Conservation (phyloP, 495 filamentous ascomycete genomes). For the Oleoguttula mirabilis region DNA sequence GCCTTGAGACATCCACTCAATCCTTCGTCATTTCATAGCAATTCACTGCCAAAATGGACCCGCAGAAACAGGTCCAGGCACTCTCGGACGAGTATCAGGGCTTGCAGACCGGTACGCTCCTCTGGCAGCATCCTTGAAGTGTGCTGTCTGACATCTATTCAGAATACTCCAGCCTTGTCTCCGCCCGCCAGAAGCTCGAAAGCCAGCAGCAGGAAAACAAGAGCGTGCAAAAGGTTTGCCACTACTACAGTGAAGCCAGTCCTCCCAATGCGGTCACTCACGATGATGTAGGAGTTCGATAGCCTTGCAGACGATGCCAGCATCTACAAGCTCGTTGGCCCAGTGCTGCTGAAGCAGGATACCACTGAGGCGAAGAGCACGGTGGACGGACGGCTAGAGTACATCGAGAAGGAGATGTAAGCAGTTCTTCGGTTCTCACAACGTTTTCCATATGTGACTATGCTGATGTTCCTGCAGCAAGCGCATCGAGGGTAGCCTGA, state of each 20-base stretch:
- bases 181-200: constrained; percentile 84
- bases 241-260: background rate
- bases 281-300: constrained; percentile 56
- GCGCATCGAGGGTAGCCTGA: constrained; percentile 70
- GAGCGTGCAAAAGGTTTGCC: constrained; percentile 62
- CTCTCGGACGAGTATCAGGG: constrained; percentile 81
- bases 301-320: constrained; percentile 64
- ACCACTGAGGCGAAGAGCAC: constrained; percentile 75
- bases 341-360: constrained; percentile 89
- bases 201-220: constrained; percentile 87
- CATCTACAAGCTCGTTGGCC: constrained; percentile 92
- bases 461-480: constrained; percentile 42
- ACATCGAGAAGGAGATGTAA: constrained; percentile 90
- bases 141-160: too few relatives aligned
- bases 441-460: background rate
- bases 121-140: background rate
- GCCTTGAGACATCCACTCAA: too few relatives aligned
- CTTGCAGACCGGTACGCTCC: constrained; percentile 59
- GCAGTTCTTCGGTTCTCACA: constrained; percentile 15
- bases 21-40: too few relatives aligned
- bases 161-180: constrained; percentile 68
- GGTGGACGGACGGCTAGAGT: constrained; percentile 80
- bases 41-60: too few relatives aligned
- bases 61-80: constrained; percentile 57
- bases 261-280: too few relatives aligned